Percentiles rank a stretch among this genome's conserved stretches.
Conservation (phyloP, 768 basidiomycete genomes). For the Russula dissimulans region DNA sequence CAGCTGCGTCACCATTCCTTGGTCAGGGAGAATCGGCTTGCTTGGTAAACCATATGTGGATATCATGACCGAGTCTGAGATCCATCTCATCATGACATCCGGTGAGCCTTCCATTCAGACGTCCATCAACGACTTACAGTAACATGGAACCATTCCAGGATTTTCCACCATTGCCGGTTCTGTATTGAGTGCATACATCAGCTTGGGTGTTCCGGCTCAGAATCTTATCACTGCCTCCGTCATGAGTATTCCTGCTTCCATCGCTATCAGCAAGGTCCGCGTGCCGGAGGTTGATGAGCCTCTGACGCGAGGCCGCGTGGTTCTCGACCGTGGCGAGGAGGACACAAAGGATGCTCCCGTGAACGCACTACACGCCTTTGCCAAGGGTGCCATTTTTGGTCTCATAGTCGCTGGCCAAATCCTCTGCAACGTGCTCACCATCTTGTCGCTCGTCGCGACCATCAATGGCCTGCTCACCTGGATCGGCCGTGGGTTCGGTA, state of each 20-base stretch:
- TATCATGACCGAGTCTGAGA: constrained; percentile 74
- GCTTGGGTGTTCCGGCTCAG: constrained; percentile 64
- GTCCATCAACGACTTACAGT: neutral
- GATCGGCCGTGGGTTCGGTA: constrained; percentile 81
- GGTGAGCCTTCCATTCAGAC: constrained; percentile 31
- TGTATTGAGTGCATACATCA: constrained; percentile 78
- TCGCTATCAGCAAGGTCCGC: constrained; percentile 85
- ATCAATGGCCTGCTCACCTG: constrained; percentile 84
- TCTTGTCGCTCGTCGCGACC: constrained; percentile 70
- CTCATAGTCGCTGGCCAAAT: constrained; percentile 82
- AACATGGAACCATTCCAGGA: constrained; percentile 25
- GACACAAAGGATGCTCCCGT: constrained; percentile 43
- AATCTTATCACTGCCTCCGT: constrained; percentile 83
- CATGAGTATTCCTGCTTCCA: constrained; percentile 93
- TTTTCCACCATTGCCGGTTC: constrained; percentile 93
- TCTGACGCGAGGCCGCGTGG: constrained; percentile 71
- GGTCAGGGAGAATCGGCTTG: constrained; percentile 88
- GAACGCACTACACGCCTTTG: constrained; percentile 86
- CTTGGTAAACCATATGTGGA: constrained; percentile 78
- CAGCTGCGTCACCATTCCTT: constrained; percentile 88
- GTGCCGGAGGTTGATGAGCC: constrained; percentile 79
- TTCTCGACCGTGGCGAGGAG: constrained; percentile 69
- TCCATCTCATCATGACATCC: constrained; percentile 85
- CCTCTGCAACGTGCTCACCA: constrained; percentile 78
- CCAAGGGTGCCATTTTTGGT: constrained; percentile 77